A percentile compares a stretch with the other conserved stretches of the same genome.
These are phyloP conservation scores for Elongisporangium senticosum DNA, from an alignment of 352 stramenopile species.

Conservation along the genomic window DNA sequence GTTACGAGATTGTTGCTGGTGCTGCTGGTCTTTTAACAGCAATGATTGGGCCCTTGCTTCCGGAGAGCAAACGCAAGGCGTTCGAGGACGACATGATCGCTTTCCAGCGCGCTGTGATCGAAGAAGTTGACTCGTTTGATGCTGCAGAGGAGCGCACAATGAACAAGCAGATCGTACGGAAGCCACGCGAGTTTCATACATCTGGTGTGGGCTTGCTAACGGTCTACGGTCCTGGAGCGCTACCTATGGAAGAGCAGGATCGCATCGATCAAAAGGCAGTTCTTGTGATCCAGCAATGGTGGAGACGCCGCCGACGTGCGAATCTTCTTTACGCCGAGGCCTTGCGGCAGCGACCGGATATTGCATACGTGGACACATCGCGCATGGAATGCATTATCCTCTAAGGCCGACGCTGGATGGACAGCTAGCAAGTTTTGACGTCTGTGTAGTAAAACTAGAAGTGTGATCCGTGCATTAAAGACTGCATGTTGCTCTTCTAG, in stretches of 20 bases:
- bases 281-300: constrained; percentile 80
- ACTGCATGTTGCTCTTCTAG: background rate
- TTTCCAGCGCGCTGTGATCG: constrained; percentile 84
- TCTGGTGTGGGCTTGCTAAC: constrained; percentile 70
- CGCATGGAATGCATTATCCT: background rate
- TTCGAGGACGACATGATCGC: constrained; percentile 82
- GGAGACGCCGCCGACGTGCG: constrained; percentile 63
- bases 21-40: constrained; percentile 70
- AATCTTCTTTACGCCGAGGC: constrained; percentile 56
- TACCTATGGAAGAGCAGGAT: constrained; percentile 86
- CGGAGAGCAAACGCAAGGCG: constrained; percentile 61
- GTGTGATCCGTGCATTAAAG: background rate
- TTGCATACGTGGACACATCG: constrained; percentile 13
- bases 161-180: constrained; percentile 82
- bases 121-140: constrained; percentile 85
- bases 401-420: background rate
- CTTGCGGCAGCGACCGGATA: constrained; percentile 48
- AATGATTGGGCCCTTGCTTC: constrained; percentile 62
- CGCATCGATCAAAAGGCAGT: constrained; percentile 80
- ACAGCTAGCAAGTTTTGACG: background rate
- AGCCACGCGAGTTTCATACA: constrained; percentile 76
- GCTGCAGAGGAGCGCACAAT: constrained; percentile 83
- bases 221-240: constrained; percentile 79
- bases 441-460: background rate
- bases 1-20: constrained; percentile 84